A percentile compares a stretch with the other conserved stretches of the same genome.
phyloP scores from a whole-genome alignment of 805 yeast species.

The Kodamaea neixiangensis region DNA sequence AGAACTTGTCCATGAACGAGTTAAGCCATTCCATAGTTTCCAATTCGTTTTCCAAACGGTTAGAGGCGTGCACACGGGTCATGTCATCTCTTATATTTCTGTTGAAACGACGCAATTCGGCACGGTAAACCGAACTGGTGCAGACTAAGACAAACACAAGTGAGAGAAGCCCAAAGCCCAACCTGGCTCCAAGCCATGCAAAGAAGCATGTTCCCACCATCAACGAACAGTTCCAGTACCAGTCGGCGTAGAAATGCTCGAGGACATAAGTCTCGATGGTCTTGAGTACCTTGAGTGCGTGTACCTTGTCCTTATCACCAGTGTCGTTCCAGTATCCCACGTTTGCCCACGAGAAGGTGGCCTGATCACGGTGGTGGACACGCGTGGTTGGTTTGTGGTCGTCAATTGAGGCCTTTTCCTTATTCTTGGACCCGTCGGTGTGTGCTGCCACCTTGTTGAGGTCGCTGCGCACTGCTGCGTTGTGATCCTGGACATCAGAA shows the following conservation, averaged over 20 bases:
- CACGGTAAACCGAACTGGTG: conserved; percentile 66
- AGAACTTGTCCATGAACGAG: conserved; percentile 72
- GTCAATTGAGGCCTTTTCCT: background rate
- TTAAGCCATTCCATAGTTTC: conserved; percentile 86
- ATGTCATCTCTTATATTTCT: conserved; percentile 76
- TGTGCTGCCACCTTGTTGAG: conserved; percentile 4
- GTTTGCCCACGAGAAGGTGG: conserved; percentile 43
- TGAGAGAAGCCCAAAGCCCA: conserved; percentile 66
- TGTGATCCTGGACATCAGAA: conserved; percentile 16
- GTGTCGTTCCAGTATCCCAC: conserved; percentile 41
- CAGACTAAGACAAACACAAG: conserved; percentile 59
- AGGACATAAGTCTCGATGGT: conserved; percentile 58
- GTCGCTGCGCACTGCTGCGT: conserved; percentile 10
- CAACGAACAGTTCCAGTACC: conserved; percentile 67
- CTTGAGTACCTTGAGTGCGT: conserved; percentile 27
- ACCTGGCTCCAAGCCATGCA: conserved; percentile 65
- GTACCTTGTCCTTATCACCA: conserved; percentile 23
- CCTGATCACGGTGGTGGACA: conserved; percentile 11
- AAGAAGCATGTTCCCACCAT: conserved; percentile 71
- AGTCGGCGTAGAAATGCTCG: conserved; percentile 71
- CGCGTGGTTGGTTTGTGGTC: background rate
- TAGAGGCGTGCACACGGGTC: conserved; percentile 62
- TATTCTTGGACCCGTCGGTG: conserved; percentile 6
- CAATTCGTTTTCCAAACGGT: conserved; percentile 58
- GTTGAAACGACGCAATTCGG: conserved; percentile 75